Base-by-base conservation (phyloP, 129 eudicot species). In the Silybum marianum region DNA sequence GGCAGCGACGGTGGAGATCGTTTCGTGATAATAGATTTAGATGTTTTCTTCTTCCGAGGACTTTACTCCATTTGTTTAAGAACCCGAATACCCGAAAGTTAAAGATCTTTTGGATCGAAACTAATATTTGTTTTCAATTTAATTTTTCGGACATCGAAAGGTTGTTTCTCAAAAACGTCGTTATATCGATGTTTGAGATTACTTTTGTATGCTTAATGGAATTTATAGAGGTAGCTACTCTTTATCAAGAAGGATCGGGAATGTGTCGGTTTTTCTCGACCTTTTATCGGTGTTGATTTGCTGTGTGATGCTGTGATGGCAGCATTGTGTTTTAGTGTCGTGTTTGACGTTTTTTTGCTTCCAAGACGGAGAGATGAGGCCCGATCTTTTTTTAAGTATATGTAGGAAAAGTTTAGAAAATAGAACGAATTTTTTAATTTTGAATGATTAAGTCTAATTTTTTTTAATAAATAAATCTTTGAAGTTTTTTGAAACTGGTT, bases 21-120 rank as follows among this genome's bases (percentile, higher is more conserved):
- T 88, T 83, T 80, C 34, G 40, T 82, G 76, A 76, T 62, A 82
- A 76, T 62, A 82, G 87, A 66, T 80, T 81, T 74, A 79, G 86
- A 71, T 72, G 76, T 86, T 74, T 0, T 73, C 70, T n/a, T n/a
- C n/a, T n/a, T n/a, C n/a, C 22, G 22, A 63, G 84, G 69, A 58
- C 81, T 78, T 42, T 23, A 18, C 30, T 28, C 30, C 36, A 68
- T 86, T 40, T 76, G 68, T 40, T 80, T 69, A 84, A 77, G 86
- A 10, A 80, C 79, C 72, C 48, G 75, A 72, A 81, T 72, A 66
- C 60, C 32, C 76, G 14, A 25, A 72, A 71, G 22, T 70, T 11
- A 7, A 32, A 25, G 30, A 28, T 28, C 30, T 60, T 65, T 70
- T 68, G 58, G 25, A 68, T 73, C 26, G 60, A 1, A 77, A 78